phyloP scores from a whole-genome alignment of 192 early-diverging fungal species.

The Coemansia sp. region DNA sequence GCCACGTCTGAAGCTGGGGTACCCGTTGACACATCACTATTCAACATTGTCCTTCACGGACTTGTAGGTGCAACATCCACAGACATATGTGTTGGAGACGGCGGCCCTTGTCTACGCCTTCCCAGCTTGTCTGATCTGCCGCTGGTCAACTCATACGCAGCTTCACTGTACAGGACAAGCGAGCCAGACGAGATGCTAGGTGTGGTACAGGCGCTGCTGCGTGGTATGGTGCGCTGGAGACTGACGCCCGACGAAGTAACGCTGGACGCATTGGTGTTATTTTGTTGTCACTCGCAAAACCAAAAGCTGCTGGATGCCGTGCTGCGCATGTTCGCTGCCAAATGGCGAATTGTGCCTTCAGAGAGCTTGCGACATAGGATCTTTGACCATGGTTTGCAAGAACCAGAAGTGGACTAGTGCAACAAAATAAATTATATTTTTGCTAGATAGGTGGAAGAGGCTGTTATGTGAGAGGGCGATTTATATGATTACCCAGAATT shows the following conservation, averaged over 20 bases:
- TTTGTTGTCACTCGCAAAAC: slow-evolving; percentile 20
- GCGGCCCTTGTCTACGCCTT: background rate
- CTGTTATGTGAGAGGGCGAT: background rate
- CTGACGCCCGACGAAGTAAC: slow-evolving; percentile 28
- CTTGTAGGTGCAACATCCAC: background rate
- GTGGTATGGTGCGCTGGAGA: slow-evolving; percentile 34
- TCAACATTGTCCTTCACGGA: slow-evolving; percentile 34
- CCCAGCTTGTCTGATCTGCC: slow-evolving; percentile 14
- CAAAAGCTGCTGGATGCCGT: slow-evolving; percentile 14
- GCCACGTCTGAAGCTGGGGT: slow-evolving; percentile 41
- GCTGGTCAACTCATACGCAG: slow-evolving; percentile 20
- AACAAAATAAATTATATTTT: background rate
- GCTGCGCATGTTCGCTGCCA: slow-evolving; percentile 27
- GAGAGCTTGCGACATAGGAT: slow-evolving; percentile 23
- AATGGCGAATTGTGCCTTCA: slow-evolving; percentile 32
- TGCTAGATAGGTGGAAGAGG: background rate
- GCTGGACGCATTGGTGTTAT: slow-evolving; percentile 25
- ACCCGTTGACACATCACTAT: slow-evolving; percentile 23
- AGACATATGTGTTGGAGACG: background rate
- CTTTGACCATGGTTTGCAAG: slow-evolving; percentile 9
- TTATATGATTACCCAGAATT: background rate
- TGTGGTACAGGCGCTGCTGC: slow-evolving; percentile 23
- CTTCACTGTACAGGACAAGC: slow-evolving; percentile 8
- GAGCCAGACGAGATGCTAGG: background rate
- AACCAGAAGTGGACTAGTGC: background rate